Percentiles rank a stretch among this genome's conserved stretches.
Evolutionary conservation across 2,329 filamentous ascomycete genomes (phyloP).

Genomic region (Trichoderma guizhouense): DNA sequence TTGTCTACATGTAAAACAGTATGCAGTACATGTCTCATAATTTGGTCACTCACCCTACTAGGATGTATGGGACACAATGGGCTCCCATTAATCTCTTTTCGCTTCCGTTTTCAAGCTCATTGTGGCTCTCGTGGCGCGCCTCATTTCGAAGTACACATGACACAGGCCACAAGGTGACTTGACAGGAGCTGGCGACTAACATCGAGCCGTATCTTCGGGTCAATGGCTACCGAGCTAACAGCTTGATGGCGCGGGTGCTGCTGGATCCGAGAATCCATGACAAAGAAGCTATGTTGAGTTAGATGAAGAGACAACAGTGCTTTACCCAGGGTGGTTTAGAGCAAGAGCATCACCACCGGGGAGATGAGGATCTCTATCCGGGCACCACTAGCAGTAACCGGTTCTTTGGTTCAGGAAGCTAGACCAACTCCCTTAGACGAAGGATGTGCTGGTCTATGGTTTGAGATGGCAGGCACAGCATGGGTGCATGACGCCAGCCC

Average conservation of each 20-base stretch:
- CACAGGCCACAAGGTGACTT: not conserved
- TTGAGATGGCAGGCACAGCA: not conserved
- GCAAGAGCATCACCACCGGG: not conserved
- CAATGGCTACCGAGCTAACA: not conserved
- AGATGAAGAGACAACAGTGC: not conserved
- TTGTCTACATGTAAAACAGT: not conserved
- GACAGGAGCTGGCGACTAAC: not conserved
- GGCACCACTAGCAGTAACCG: not conserved
- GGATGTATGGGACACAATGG: not conserved
- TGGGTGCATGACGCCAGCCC: not conserved
- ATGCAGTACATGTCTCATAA: not conserved
- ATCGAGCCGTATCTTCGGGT: not conserved
- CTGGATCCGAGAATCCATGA: not conserved
- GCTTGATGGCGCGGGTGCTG: not conserved
- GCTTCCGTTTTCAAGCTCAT: not conserved
- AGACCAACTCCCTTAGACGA: not conserved
- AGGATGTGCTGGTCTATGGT: not conserved
- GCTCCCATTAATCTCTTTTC: not conserved
- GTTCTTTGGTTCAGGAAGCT: not conserved
- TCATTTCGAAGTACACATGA: not conserved
- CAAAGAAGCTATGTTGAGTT: not conserved
- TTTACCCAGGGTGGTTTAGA: not conserved
- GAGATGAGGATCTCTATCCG: slow-evolving; percentile 7
- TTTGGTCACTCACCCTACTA: not conserved
- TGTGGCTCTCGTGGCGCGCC: not conserved